Conservation (phyloP, 2,329 filamentous ascomycete species). For the Curvularia lunata region DNA sequence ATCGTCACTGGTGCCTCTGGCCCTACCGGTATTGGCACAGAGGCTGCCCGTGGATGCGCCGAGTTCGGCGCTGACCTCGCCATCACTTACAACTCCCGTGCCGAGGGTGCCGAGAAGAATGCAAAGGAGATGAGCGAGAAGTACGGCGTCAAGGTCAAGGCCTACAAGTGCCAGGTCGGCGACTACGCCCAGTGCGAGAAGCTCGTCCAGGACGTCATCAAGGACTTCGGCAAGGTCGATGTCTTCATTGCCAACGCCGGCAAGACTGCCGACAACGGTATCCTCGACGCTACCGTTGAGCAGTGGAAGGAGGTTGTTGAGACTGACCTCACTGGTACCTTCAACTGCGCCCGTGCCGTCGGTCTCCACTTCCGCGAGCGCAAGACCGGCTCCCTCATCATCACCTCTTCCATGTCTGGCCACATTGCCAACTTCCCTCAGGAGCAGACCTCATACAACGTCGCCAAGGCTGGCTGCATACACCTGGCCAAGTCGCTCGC, state of each 20-base stretch:
- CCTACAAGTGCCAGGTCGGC: conserved; percentile 69
- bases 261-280: conserved; percentile 70
- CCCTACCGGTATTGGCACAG: conserved; percentile 71
- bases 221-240: conserved; percentile 74
- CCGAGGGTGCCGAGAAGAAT: conserved; percentile 69
- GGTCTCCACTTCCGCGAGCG: conserved; percentile 76
- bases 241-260: conserved; percentile 74
- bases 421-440: conserved; percentile 84
- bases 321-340: conserved; percentile 86
- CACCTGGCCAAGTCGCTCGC: conserved; percentile 68
- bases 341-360: conserved; percentile 88
- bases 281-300: conserved; percentile 72
- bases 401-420: conserved; percentile 77
- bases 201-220: conserved; percentile 65
- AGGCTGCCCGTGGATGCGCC: conserved; percentile 68
- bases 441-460: conserved; percentile 61
- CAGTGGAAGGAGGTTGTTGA: conserved; percentile 80
- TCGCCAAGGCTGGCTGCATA: conserved; percentile 69
- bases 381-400: conserved; percentile 68
- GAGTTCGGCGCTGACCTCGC: conserved; percentile 69
- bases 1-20: conserved; percentile 62
- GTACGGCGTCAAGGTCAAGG: conserved; percentile 70
- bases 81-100: conserved; percentile 70
- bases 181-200: conserved; percentile 63
- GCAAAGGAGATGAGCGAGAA: conserved; percentile 64